These are phyloP conservation scores for Botrytis fragariae DNA, from an alignment of 2,329 filamentous ascomycete genomes.

Conservation along the genomic window DNA sequence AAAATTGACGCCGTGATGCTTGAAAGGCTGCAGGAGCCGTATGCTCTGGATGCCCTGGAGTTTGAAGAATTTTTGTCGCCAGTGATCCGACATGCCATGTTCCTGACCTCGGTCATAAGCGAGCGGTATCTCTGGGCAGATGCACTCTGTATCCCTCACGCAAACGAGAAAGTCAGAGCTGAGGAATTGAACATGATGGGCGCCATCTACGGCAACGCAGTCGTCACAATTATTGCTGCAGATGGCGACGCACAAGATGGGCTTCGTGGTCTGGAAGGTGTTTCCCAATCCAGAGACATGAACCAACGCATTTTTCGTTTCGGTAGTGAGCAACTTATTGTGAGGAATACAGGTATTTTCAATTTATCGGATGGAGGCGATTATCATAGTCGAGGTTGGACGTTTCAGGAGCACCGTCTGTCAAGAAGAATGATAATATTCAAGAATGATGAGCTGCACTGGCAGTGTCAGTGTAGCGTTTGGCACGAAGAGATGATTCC, in stretches of 20 bases:
- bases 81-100: neutral
- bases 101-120: neutral
- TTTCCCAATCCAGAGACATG: neutral
- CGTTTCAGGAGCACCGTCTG: neutral
- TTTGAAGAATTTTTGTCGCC: neutral
- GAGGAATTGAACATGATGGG: constrained; percentile 22
- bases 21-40: neutral
- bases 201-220: constrained; percentile 21
- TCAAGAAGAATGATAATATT: neutral
- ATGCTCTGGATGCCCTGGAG: neutral
- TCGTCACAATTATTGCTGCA: constrained; percentile 20
- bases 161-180: neutral
- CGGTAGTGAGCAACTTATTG: neutral
- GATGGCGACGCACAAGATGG: constrained; percentile 20
- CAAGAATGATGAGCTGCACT: neutral
- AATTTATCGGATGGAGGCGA: neutral
- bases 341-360: neutral
- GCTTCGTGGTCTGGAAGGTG: constrained; percentile 21
- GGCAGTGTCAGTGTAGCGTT: neutral
- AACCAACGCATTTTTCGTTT: neutral
- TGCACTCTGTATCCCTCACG: constrained; percentile 34
- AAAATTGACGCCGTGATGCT: neutral
- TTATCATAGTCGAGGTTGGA: neutral
- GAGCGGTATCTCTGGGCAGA: constrained; percentile 36
- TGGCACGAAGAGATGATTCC: neutral